Conservation (phyloP, 2,329 filamentous ascomycete genomes). For the Epichloe baconii region DNA sequence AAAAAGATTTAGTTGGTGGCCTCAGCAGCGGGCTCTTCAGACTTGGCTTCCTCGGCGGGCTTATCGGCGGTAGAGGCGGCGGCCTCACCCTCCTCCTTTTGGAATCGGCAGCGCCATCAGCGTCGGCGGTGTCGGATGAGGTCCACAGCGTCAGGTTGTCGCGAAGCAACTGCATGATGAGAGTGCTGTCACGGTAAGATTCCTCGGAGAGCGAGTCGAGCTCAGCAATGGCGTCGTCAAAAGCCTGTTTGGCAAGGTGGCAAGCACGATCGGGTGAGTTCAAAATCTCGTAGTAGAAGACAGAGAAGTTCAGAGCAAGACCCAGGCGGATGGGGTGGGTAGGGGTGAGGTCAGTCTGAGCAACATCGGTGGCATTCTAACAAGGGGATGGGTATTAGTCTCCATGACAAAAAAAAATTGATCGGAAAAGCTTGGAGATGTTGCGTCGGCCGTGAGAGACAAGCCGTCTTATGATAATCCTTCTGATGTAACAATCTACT, state of each 20-base stretch:
- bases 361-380: conserved; percentile 92
- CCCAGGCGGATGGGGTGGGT: conserved; percentile 97
- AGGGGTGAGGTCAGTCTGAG: conserved; percentile 91
- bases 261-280: conserved; percentile 96
- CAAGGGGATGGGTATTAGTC: not conserved
- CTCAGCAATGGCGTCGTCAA: conserved; percentile 97
- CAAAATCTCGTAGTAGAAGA: conserved; percentile 99
- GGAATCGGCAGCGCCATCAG: conserved; percentile 46
- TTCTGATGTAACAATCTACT: conserved; percentile 12
- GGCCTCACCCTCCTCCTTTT: conserved; percentile 48
- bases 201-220: conserved; percentile 96
- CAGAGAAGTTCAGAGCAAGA: conserved; percentile 96
- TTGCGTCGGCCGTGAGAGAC: not conserved
- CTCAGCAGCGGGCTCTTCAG: conserved; percentile 29
- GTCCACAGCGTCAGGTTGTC: conserved; percentile 98
- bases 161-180: conserved; percentile 98
- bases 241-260: conserved; percentile 98
- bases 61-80: conserved; percentile 14
- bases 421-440: not conserved
- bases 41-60: conserved; percentile 31
- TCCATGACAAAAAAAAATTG: conserved; percentile 3
- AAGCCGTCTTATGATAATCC: conserved; percentile 15
- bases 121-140: conserved; percentile 77
- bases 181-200: conserved; percentile 96
- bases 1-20: conserved; percentile 38